Evolutionary conservation across 208 protist genomes (phyloP).

Genomic region (Naegleria lovaniensis): DNA sequence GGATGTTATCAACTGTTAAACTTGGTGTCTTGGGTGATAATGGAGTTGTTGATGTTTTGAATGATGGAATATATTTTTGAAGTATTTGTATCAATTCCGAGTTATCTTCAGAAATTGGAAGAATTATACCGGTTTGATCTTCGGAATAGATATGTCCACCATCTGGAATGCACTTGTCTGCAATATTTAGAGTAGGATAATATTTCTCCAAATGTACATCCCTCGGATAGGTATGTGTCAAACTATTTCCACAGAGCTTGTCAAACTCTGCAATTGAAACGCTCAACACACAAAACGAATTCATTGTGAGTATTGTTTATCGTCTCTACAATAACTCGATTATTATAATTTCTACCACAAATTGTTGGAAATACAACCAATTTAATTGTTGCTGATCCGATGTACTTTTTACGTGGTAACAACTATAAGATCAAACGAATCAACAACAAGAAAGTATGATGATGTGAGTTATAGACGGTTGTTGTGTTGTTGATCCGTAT

Average conservation of each 20-base stretch:
- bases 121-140: not conserved
- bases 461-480: too few species aligned
- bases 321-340: too few species aligned
- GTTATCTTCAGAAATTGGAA: not conserved
- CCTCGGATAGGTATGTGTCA: conserved; percentile 1
- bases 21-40: not conserved
- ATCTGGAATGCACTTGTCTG: conserved; percentile 6
- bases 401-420: too few species aligned
- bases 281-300: not conserved
- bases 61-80: not conserved
- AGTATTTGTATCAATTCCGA: not conserved
- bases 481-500: too few species aligned
- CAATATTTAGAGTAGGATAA: not conserved
- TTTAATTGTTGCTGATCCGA: too few species aligned
- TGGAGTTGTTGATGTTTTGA: not conserved
- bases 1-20: not conserved
- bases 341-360: too few species aligned
- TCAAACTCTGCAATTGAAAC: conserved; percentile 23
- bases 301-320: too few species aligned
- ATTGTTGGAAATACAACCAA: too few species aligned
- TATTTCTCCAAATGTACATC: not conserved
- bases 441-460: too few species aligned
- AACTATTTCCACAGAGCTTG: conserved; percentile 6
- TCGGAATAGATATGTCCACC: conserved; percentile 7
- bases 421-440: too few species aligned